A percentile compares a stretch with the other conserved stretches of the same genome.
phyloP scores from a whole-genome alignment of 352 stramenopile genomes.

The Globisporangium echinulatum region DNA sequence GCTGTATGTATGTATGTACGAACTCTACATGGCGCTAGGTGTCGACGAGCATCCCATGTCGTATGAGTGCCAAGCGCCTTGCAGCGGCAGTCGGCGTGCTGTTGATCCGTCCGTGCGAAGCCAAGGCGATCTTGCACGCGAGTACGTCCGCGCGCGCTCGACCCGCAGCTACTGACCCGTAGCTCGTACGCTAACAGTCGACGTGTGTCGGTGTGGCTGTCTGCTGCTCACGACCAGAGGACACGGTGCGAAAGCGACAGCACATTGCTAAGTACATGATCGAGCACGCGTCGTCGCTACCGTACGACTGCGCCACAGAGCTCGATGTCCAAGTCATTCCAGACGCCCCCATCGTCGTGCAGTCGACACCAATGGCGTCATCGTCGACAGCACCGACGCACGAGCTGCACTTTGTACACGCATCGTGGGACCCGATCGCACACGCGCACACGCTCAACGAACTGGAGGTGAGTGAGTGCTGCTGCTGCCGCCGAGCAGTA shows the following conservation, averaged over 20 bases:
- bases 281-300: constrained; percentile 29
- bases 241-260: constrained; percentile 26
- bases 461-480: no score
- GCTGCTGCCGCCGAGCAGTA: no score
- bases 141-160: constrained; percentile 21
- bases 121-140: constrained; percentile 13
- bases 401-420: neutral
- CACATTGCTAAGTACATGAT: constrained; percentile 44
- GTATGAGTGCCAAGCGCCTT: constrained; percentile 35
- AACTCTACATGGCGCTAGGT: constrained; percentile 17
- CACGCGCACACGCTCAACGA: no score
- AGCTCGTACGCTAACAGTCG: no score
- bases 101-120: constrained; percentile 35
- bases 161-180: neutral
- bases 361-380: neutral
- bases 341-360: neutral
- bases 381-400: neutral
- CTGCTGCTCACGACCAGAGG: constrained; percentile 5
- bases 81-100: constrained; percentile 31
- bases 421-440: neutral
- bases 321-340: constrained; percentile 26
- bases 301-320: constrained; percentile 38
- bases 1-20: no score
- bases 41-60: constrained; percentile 26
- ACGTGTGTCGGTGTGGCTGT: no score